Evolutionary conservation across 495 filamentous ascomycete species (phyloP).

Genomic region (Daldinia childiae): DNA sequence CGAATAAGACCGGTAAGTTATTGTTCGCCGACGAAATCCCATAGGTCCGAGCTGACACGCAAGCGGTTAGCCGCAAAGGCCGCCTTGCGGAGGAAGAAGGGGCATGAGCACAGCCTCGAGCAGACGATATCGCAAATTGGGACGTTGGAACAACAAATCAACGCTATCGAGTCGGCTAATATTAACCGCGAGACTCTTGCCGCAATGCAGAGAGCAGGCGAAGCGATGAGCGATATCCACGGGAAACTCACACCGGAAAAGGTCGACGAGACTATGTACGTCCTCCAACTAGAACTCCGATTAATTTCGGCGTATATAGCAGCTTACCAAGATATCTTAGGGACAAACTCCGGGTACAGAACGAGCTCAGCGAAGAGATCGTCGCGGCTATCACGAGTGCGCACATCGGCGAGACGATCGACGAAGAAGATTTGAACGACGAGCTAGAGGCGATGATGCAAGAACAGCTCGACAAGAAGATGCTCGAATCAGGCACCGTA

Average conservation of each 20-base stretch:
- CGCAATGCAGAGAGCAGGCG: constrained; percentile 89
- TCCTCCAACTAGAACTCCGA: constrained; percentile 30
- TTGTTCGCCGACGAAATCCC: constrained; percentile 6
- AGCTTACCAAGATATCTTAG: constrained; percentile 59
- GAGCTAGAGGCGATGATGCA: constrained; percentile 83
- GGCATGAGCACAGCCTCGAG: constrained; percentile 86
- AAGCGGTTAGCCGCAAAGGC: constrained; percentile 76
- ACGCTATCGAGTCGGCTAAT: constrained; percentile 95
- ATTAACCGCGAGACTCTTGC: constrained; percentile 96
- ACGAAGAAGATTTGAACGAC: constrained; percentile 86
- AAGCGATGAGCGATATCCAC: constrained; percentile 93
- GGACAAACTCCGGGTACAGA: constrained; percentile 93
- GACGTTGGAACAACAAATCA: constrained; percentile 94
- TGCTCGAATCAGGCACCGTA: constrained; percentile 85
- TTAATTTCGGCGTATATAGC: not conserved
- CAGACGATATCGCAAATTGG: constrained; percentile 89
- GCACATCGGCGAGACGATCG: constrained; percentile 73
- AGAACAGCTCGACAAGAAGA: constrained; percentile 88
- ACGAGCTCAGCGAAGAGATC: constrained; percentile 92
- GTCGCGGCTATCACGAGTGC: constrained; percentile 79
- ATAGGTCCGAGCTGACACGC: constrained; percentile 25
- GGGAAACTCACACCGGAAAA: constrained; percentile 88
- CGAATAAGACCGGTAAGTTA: constrained; percentile 87
- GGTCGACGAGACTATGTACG: constrained; percentile 95
- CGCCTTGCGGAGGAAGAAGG: constrained; percentile 95